Conservation (phyloP, 108 stramenopile species). For the Cyclotella atomus region DNA sequence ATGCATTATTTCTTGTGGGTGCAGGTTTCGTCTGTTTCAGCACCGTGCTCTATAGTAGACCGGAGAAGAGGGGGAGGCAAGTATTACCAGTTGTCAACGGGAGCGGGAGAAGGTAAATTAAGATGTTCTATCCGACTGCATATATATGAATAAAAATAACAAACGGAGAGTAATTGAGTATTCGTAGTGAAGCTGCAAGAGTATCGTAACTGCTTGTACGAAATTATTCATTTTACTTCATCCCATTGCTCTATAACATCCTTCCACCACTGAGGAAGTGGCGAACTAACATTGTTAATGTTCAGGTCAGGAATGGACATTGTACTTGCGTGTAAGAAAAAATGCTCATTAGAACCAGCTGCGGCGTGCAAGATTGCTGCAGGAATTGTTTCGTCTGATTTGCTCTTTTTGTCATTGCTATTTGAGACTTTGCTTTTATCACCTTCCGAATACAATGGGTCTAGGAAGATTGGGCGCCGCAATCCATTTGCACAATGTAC, state of each 20-base stretch:
- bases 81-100: no score
- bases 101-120: no score
- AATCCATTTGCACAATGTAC: slow-evolving; percentile 68
- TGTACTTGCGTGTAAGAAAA: slow-evolving; percentile 66
- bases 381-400: slow-evolving; percentile 13
- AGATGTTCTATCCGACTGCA: no score
- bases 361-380: background rate
- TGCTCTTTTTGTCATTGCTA: slow-evolving; percentile 4
- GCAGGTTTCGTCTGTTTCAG: slow-evolving; percentile 75
- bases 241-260: slow-evolving; percentile 33
- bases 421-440: background rate
- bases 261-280: slow-evolving; percentile 66
- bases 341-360: slow-evolving; percentile 31
- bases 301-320: slow-evolving; percentile 56
- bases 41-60: slow-evolving; percentile 78
- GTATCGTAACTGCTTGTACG: no score
- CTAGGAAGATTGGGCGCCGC: slow-evolving; percentile 55
- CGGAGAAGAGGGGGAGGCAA: slow-evolving; percentile 32
- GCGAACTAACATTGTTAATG: slow-evolving; percentile 51
- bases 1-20: slow-evolving; percentile 67
- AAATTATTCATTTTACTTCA: background rate
- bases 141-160: no score
- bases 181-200: no score
- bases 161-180: no score
- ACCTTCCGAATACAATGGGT: slow-evolving; percentile 52